Evolutionary conservation across 805 yeast genomes (phyloP), one percentile per base, ranked within the genome.

Genomic region (Candida koratica): DNA sequence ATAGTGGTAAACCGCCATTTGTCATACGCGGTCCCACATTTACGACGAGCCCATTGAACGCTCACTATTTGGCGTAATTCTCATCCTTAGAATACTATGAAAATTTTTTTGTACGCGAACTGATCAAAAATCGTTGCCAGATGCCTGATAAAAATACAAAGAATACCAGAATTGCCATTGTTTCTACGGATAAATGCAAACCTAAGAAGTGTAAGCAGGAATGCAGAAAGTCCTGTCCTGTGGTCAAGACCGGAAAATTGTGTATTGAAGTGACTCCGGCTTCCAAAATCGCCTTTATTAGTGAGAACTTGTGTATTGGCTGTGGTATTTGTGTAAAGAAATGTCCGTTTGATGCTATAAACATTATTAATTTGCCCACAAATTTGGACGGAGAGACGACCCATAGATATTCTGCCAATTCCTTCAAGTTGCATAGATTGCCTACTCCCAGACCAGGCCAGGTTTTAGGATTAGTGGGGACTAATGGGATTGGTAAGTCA

Each of bases 381-480:
- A 89, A 93, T 61, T 74, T 93, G 58, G 97, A 90, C 37, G 68
- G 72, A 32, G 90, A 93, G 61, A 94, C 89, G 38, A 88, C 97
- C 25, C 97, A 93, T 64, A 80, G 98, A 71, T 93, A 93, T 64
- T 86, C 96, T 32, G 98, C 97, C 37, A 93, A 93, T 64, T 86
- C 96, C 38, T 93, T 93, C 79, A 93, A 93, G 64, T 75, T 93
- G 56, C 98, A 93, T 63, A 78, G 98, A 64, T 73, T 93, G 54
- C 98, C 98, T 17, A 89, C 95, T 39, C 98, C 98, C 45, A 84
- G 98, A 67, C 97, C 98, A 2, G 97, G 97, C 43, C 98, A 93
- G 68, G 98, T 93, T 19, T 73, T 93, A 47, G 98, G 98, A 49
- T 76, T 93, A 49, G 98, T 93, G 34, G 98, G 98, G 55, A 86